Evolutionary conservation across 2,329 filamentous ascomycete species (phyloP).

Genomic region (Sporothrix sp.): DNA sequence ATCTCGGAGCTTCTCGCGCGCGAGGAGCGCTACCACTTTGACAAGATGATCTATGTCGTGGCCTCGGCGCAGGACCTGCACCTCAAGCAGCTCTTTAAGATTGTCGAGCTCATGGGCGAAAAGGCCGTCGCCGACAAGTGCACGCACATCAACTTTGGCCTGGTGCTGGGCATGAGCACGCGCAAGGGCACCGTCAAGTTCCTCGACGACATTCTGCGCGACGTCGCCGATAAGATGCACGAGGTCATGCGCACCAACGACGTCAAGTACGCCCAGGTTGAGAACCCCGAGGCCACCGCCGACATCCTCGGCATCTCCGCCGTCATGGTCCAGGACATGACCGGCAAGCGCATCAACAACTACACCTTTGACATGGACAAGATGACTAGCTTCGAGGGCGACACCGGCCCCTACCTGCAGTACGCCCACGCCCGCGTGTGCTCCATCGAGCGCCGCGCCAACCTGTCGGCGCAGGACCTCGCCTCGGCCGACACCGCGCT

Average conservation of each 20-base stretch:
- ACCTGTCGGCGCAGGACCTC: conserved; percentile 47
- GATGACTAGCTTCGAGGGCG: conserved; percentile 77
- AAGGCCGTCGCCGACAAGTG: conserved; percentile 58
- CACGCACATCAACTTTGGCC: conserved; percentile 67
- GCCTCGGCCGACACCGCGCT: conserved; percentile 55
- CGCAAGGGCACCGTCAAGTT: conserved; percentile 68
- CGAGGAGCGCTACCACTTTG: conserved; percentile 53
- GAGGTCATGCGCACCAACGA: conserved; percentile 90
- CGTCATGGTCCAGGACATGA: conserved; percentile 98
- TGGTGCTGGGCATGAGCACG: conserved; percentile 62
- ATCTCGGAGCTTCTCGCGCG: conserved; percentile 64
- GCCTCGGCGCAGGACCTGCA: conserved; percentile 64
- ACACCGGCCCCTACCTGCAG: conserved; percentile 78
- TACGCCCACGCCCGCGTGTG: conserved; percentile 68
- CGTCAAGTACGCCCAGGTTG: conserved; percentile 82
- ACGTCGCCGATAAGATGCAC: conserved; percentile 92
- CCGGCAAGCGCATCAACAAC: conserved; percentile 67
- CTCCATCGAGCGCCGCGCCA: conserved; percentile 51
- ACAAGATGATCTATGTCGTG: conserved; percentile 74
- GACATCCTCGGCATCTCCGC: conserved; percentile 87
- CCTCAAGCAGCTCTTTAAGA: conserved; percentile 66
- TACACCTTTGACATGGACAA: conserved; percentile 68
- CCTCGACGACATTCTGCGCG: conserved; percentile 60
- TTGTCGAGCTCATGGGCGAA: conserved; percentile 61
- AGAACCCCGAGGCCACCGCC: conserved; percentile 68